Percentiles rank a stretch among this genome's conserved stretches.
Conservation (phyloP, 768 basidiomycete genomes). For the Phanerochaete carnosa region DNA sequence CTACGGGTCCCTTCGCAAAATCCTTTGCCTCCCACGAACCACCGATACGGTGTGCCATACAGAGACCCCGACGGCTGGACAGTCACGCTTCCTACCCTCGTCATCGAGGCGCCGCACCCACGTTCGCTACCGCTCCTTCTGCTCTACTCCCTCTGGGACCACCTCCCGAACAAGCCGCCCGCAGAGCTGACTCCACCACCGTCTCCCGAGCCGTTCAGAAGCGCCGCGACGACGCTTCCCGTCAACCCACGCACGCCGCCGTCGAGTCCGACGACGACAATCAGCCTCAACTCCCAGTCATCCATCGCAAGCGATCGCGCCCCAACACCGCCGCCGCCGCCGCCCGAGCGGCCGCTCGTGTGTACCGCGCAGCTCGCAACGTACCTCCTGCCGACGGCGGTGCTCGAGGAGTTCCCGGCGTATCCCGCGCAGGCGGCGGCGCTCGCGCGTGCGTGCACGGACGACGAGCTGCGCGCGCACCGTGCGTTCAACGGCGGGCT, state of each 20-base stretch:
- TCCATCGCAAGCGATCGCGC: constrained; percentile 33
- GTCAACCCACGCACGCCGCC: neutral
- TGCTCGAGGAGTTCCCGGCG: constrained; percentile 58
- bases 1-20: neutral
- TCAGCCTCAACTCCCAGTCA: constrained; percentile 34
- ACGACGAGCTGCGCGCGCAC: constrained; percentile 32
- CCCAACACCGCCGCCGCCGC: neutral
- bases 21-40: constrained; percentile 26
- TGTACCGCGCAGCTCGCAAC: constrained; percentile 34
- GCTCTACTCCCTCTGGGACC: constrained; percentile 47
- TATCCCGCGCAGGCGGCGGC: constrained; percentile 52
- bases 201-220: neutral
- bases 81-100: constrained; percentile 52
- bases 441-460: constrained; percentile 40
- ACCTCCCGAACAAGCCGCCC: neutral
- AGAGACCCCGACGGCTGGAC: constrained; percentile 23
- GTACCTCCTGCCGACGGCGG: constrained; percentile 49
- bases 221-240: no score
- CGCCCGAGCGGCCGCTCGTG: neutral
- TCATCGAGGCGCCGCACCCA: constrained; percentile 47
- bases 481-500: constrained; percentile 51
- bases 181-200: neutral
- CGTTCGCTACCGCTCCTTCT: constrained; percentile 54
- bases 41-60: constrained; percentile 29
- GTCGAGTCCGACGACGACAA: neutral